Base-by-base conservation (phyloP, 768 basidiomycete genomes). In the Lactarius indigo region DNA sequence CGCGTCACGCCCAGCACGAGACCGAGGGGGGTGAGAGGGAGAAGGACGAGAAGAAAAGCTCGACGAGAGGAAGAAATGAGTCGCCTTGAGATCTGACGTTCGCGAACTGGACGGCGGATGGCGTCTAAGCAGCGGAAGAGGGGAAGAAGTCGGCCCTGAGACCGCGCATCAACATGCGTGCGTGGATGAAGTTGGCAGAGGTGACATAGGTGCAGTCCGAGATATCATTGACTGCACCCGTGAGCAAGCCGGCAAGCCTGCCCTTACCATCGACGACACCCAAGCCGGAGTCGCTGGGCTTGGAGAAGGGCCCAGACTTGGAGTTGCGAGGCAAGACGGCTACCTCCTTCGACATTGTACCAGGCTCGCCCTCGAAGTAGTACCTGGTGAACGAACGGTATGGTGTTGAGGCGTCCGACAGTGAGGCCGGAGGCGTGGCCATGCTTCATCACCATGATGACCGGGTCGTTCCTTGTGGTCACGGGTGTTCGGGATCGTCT, bases 171-270 rank as follows among this genome's bases (percentile, higher is more conserved):
- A 31, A 31, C 31, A 31, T 31, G 31, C 31, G 31, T 6, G 31
- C 31, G 31, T 2, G 31, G 31, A 31, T 31, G 31, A 31, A 31
- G 6, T 2, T 31, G 31, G 6, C 31, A 6, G 31, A 31, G 31
- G 31, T 31, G 31, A 31, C 31, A 31, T 39, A 54, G n/a, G 52
- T 54, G 12, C n/a, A 23, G 52, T 28, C 52, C 26, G 10, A 54
- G 2, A 8, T 9, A 1, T 54, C 52, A 1, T 4, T 54, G 52
- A 44, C 57, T 28, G 72, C 73, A 54, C 76, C 75, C 37, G 68
- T 75, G 68, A 78, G 72, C 28, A 77, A 15, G 39, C 13, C 73
- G 75, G 26, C 70, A 69, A 55, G 74, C 70, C 30, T 72, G 72
- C 12, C 76, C 76, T 23, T 31, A 42, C 71, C 63, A 61, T 74